Evolutionary conservation across 202 grass and related monocot species (phyloP), one percentile per base, ranked within the genome.

Genomic region (Brachypodium distachyon): DNA sequence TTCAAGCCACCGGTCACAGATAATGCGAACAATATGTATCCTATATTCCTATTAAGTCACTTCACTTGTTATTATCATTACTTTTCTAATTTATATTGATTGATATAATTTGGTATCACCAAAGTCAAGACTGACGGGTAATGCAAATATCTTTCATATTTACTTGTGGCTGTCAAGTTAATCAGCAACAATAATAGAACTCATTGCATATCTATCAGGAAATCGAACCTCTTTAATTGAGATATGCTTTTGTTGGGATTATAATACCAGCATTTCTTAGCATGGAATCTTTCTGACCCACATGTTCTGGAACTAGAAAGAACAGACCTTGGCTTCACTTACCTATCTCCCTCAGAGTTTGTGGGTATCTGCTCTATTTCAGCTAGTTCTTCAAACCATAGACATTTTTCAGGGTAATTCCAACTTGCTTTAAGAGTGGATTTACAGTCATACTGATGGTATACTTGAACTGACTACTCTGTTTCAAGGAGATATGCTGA

Each of bases 11-110:
- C 74, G 40, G 70, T 38, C 13, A 36, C 74, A 70, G 70, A 85
- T 70, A 83, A 80, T 60, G 42, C 81, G 73, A 81, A 73, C 8
- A 18, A 89, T 92, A 57, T 3, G 91, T 94, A 92, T 97, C 91
- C 94, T 92, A 79, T 54, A 92, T 90, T 97, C 91, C 94, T 92
- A 79, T 54, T 42, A 41, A 77, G 39, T 59, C 8, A 12, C 39
- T 78, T 25, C 52, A 70, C 46, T 59, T 65, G 9, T 66, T 49
- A 50, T 9, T 67, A 44, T 39, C n/a, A n/a, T n/a, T n/a, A n/a
- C n/a, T 74, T 88, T 88, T 25, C 44, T 72, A 62, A 55, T 81
- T 79, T 79, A 19, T 50, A 17, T 55, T 57, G 32, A n/a, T 33
- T 77, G 3, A 53, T 79, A 62, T 84, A 60, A 29, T 68, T 63